Base-by-base conservation (phyloP, 495 filamentous ascomycete genomes). In the Penicillium robsamsonii region DNA sequence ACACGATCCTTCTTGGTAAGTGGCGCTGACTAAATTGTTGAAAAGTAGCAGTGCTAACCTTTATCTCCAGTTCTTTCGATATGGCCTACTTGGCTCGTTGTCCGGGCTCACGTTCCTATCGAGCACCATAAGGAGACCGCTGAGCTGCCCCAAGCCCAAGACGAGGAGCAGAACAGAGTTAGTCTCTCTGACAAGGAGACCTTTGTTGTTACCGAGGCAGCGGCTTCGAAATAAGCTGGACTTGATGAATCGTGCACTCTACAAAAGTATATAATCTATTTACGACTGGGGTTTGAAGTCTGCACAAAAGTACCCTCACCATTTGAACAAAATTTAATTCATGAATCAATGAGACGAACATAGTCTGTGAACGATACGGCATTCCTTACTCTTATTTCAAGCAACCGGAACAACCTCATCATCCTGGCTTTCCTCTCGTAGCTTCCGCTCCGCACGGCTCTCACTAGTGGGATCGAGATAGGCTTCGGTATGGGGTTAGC, bases 391-490 rank as follows among this genome's bases (percentile, higher is more conserved):
- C 46, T 4, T 24, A 2, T 7, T 15, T 27, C 11, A 15, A 27
- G 12, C 25, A 4, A n/a, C 22, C 1, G 12, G 30, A 33, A 33
- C 30, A 11, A 24, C 42, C 15, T 45, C 42, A 27, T n/a, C 22
- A 15, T 27, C 5, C 24, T 62, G 22, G 49, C 56, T 13, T 25
- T 50, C 47, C 8, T 50, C 47, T 8, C 47, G 47, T 25, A 35
- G 1, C 9, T 50, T 38, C 8, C 47, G 31, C 22, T 37, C 47
- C 33, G 13, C 40, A 40, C 79, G 69, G 29, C 79, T 70, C 59
- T 83, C 78, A 52, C 79, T 81, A 8, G 64, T 60, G 2, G 75
- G 71, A 57, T 81, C 78, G 42, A 70, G 78, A 59, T 73, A 81
- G 6, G 79, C 75, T 78, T 33, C 4, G 10, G 22, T 40, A 41